These are phyloP conservation scores for Solanum ahanhuiri DNA, from an alignment of 257 asterid genomes.

Conservation along the genomic window DNA sequence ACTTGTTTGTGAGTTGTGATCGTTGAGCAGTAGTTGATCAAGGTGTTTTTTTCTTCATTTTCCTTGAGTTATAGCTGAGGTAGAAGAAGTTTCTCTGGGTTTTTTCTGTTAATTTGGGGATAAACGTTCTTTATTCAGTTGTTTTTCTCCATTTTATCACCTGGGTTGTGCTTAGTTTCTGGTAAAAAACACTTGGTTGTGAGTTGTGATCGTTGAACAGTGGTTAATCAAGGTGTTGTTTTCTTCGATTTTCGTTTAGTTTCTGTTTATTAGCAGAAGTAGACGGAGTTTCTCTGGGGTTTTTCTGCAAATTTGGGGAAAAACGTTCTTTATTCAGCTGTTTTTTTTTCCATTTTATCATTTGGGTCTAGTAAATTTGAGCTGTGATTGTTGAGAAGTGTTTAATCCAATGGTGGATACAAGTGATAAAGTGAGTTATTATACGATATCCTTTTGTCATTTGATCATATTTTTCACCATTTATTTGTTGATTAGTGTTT, in stretches of 20 bases:
- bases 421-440: slow-evolving; percentile 77
- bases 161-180: neutral
- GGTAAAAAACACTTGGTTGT: neutral
- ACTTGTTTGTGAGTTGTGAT: neutral
- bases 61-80: too few species aligned
- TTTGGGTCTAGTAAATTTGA: neutral
- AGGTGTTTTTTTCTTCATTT: too few species aligned
- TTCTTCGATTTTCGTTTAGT: neutral
- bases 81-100: too few species aligned
- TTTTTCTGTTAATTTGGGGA: neutral
- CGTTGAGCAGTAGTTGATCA: neutral
- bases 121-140: neutral
- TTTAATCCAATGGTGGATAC: slow-evolving; percentile 43
- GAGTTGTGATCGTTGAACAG: neutral
- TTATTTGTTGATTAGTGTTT: neutral
- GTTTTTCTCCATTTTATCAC: neutral
- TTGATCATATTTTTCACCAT: neutral
- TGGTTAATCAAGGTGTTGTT: neutral
- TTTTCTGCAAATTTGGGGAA: neutral
- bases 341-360: neutral
- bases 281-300: neutral
- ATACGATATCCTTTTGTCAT: neutral
- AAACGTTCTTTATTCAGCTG: neutral
- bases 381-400: neutral
- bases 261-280: neutral